Evolutionary conservation across 176 grass and related monocot genomes (phyloP).

Genomic region (Lolium rigidum): DNA sequence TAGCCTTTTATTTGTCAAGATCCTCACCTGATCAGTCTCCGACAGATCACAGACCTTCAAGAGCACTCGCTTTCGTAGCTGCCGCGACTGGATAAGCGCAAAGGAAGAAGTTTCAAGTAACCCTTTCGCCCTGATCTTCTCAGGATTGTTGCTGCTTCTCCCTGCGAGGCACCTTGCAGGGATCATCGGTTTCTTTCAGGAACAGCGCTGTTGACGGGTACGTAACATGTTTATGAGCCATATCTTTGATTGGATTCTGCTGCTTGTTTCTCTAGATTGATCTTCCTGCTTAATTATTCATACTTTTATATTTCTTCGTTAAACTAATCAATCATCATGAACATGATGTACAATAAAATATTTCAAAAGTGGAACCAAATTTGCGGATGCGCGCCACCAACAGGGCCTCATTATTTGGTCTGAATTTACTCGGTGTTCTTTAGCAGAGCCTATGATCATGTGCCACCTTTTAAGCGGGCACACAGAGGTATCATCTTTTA

Average conservation of each 20-base stretch:
- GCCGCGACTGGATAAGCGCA: constrained; percentile 42
- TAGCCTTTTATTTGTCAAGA: constrained; percentile 47
- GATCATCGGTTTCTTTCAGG: background rate
- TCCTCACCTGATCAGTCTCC: constrained; percentile 35
- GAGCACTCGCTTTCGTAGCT: constrained; percentile 38
- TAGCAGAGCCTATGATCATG: constrained; percentile 39
- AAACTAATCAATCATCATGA: constrained; percentile 6
- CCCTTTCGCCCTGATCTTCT: constrained; percentile 26
- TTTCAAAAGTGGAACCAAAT: constrained; percentile 11
- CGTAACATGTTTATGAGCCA: constrained; percentile 17
- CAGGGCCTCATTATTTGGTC: constrained; percentile 32
- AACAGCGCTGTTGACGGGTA: constrained; percentile 40
- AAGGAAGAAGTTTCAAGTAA: constrained; percentile 44
- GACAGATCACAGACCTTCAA: constrained; percentile 33
- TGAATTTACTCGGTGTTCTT: constrained; percentile 22
- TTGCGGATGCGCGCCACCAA: constrained; percentile 16
- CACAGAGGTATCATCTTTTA: constrained; percentile 20
- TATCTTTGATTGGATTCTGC: background rate
- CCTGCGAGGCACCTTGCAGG: background rate
- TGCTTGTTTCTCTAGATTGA: background rate
- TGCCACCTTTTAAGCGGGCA: constrained; percentile 44
- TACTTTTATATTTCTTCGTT: background rate
- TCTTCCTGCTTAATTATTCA: background rate
- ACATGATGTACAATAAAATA: constrained; percentile 17
- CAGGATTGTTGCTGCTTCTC: constrained; percentile 12